Evolutionary conservation across 345 rosid species (phyloP), one percentile per base, ranked within the genome.

Genomic region (Boechera stricta): DNA sequence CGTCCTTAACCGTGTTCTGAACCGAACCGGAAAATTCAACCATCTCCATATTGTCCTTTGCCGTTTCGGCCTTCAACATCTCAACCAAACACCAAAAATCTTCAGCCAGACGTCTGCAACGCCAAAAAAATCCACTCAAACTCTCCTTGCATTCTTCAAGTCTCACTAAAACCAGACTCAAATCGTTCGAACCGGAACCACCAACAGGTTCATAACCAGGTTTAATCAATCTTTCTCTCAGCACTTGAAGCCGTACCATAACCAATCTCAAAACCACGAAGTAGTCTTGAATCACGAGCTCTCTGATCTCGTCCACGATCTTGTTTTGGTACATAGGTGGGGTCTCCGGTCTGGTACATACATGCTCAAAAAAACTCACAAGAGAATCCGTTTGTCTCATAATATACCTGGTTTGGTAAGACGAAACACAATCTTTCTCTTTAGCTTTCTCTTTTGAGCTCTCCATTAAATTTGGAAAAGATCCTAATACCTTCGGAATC

Each of bases 231-330:
- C 98, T 80, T 47, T 86, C 84, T 10, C 62, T 79, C 52, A 90
- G 83, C 82, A 88, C 96, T 12, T 54, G 72, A 39, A 90, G 78
- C 38, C 97, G 83, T 24, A 71, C 69, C 18, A 82, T 69, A 54
- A 89, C 72, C 77, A 86, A 81, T 53, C 75, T 83, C 49, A 84
- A 67, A 16, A 86, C 81, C 7, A 84, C 79, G 74, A 84, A 67
- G 45, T 77, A 87, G 81, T 94, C 98, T 61, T 84, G 89, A 11
- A 79, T 77, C 52, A 88, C 90, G 53, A 87, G 79, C 56, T 67
- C 74, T 62, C 79, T 67, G 44, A 94, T 78, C 59, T 79, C 80
- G 11, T 78, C 81, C 55, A 85, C 82, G 67, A 94, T 69, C 62
- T 51, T 64, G 86, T 88, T 84, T 16, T 79, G 79, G 56, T 47